Evolutionary conservation across 768 basidiomycete species (phyloP).

Genomic region (Xerocomus potaroensis): DNA sequence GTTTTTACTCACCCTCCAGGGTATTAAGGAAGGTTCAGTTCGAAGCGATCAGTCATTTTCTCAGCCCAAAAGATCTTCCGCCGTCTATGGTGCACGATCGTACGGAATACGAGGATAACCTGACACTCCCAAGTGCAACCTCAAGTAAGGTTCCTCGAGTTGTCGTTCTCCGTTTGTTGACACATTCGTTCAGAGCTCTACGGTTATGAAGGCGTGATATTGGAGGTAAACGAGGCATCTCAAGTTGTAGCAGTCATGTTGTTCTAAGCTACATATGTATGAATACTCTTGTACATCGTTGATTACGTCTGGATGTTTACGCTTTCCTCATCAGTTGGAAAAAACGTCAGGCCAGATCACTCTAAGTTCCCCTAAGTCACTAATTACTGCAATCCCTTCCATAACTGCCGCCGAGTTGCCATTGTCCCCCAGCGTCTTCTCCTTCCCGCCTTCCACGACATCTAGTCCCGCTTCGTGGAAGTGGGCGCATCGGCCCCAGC

Average conservation of each 20-base stretch:
- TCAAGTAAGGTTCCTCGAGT: conserved; percentile 49
- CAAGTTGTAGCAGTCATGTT: conserved; percentile 72
- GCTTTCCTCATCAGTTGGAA: conserved; percentile 32
- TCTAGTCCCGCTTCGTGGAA: conserved; percentile 69
- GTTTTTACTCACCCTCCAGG: neutral
- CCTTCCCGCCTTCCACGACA: conserved; percentile 57
- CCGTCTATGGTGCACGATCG: conserved; percentile 80
- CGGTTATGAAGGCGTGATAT: conserved; percentile 77
- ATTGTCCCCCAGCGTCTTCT: conserved; percentile 42
- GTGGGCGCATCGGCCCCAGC: conserved; percentile 73
- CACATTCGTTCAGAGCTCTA: conserved; percentile 35
- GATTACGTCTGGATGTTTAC: neutral
- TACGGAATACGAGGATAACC: conserved; percentile 68
- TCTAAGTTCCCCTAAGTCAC: conserved; percentile 61
- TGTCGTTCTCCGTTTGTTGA: neutral
- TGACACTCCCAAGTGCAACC: conserved; percentile 62
- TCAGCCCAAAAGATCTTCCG: conserved; percentile 67
- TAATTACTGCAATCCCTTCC: conserved; percentile 50
- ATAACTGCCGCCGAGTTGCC: conserved; percentile 32
- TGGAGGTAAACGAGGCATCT: conserved; percentile 75
- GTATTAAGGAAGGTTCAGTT: conserved; percentile 44
- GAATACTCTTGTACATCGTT: conserved; percentile 2
- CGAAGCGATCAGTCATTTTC: conserved; percentile 74
- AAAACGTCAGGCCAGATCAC: conserved; percentile 76
- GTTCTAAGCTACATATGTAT: conserved; percentile 38